Evolutionary conservation across 345 rosid genomes (phyloP).

Genomic region (Linum trigynum): DNA sequence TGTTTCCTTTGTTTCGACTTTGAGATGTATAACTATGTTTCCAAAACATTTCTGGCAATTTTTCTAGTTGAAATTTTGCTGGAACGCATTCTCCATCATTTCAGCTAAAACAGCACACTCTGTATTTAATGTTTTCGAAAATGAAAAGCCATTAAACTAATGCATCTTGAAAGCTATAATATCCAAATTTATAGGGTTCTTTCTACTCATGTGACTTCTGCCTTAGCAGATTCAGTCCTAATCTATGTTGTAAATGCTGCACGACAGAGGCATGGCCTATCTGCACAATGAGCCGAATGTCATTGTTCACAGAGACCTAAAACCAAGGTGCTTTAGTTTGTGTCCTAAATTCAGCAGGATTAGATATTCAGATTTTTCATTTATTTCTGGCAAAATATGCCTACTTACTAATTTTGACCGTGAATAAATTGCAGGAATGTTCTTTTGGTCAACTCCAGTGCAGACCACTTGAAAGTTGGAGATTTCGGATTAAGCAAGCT

Average conservation of each 20-base stretch:
- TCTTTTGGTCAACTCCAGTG: slow-evolving; percentile 86
- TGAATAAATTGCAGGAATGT: slow-evolving; percentile 55
- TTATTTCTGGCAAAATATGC: not conserved
- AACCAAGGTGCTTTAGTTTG: slow-evolving; percentile 59
- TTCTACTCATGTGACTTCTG: not conserved
- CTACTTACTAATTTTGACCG: not conserved
- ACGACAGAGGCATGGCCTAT: slow-evolving; percentile 87
- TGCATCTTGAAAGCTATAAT: no score
- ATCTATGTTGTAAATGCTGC: slow-evolving; percentile 11
- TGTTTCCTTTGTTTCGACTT: not conserved
- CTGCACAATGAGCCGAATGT: slow-evolving; percentile 98
- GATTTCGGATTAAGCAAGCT: slow-evolving; percentile 98
- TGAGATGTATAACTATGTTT: not conserved
- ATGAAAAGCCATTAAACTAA: not conserved
- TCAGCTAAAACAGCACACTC: no score
- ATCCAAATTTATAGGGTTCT: not conserved
- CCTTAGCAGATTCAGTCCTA: slow-evolving; percentile 13
- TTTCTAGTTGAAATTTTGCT: not conserved
- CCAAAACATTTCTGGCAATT: not conserved
- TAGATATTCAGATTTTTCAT: not conserved
- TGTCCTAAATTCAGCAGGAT: slow-evolving; percentile 3
- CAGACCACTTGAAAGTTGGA: slow-evolving; percentile 96
- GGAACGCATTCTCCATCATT: not conserved
- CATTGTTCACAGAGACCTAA: slow-evolving; percentile 84
- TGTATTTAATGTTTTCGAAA: not conserved